These are phyloP conservation scores for Endocalyx cinctus DNA, from an alignment of 2,329 filamentous ascomycete genomes.

Conservation along the genomic window DNA sequence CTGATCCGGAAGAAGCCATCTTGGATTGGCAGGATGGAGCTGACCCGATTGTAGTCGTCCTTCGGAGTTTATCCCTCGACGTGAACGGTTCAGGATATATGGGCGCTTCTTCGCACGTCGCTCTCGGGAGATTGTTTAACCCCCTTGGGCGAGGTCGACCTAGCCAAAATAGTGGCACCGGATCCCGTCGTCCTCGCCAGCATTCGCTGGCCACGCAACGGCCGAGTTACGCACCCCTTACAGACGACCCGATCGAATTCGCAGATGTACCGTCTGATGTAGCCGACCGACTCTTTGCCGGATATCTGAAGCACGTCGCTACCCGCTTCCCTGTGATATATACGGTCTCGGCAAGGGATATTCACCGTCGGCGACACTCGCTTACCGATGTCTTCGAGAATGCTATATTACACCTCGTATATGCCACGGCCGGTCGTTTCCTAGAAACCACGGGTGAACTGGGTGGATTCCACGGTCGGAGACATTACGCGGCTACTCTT, in stretches of 20 bases:
- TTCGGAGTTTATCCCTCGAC: neutral
- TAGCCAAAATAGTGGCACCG: no score
- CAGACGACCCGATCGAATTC: constrained; percentile 3
- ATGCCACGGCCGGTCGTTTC: constrained; percentile 4
- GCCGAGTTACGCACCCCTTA: neutral
- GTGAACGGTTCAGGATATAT: constrained; percentile 3
- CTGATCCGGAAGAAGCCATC: neutral
- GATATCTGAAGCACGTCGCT: constrained; percentile 7
- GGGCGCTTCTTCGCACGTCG: constrained; percentile 4
- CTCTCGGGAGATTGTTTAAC: constrained; percentile 5
- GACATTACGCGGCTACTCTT: constrained; percentile 25
- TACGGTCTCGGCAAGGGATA: neutral
- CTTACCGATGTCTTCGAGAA: constrained; percentile 1
- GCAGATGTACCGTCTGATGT: constrained; percentile 1
- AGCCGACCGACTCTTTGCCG: constrained; percentile 2
- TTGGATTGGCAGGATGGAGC: neutral
- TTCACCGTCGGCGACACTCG: constrained; percentile 1
- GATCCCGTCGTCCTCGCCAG: no score
- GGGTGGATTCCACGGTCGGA: constrained; percentile 5
- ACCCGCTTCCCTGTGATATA: constrained; percentile 8
- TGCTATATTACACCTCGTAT: constrained; percentile 4
- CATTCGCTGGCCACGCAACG: neutral
- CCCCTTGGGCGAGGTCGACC: constrained; percentile 1
- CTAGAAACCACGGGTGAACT: constrained; percentile 6
- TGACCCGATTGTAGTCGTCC: neutral